Base-by-base conservation (phyloP, 192 early-diverging fungal species). In the Neocallimastix lanati region DNA sequence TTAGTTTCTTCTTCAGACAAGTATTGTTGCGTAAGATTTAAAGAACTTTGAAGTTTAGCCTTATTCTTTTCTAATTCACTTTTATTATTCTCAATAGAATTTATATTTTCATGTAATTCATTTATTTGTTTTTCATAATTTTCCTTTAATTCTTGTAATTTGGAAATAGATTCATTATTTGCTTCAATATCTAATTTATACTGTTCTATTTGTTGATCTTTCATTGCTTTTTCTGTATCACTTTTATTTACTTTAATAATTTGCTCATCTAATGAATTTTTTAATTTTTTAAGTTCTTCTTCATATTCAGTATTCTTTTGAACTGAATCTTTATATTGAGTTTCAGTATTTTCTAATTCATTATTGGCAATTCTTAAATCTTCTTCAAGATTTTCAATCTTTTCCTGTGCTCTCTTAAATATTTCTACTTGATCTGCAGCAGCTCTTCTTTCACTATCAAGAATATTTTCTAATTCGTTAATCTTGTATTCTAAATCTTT, bases 391-490 rank as follows among this genome's bases (percentile, higher is more conserved):
- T 25, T 67, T 67, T 87, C 83, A 77, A 87, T 85, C 3, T 93
- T 88, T 78, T 93, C 88, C 78, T 95, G 94, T 4, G 94, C 92
- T 76, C 94, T 88, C 67, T 91, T 85, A 76, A 96, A 84, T 37
- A 96, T 94, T 83, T 93, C 94, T 36, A 92, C 93, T 82, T 95
- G 93, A 81, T 95, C 93, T 37, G 91, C 86, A 13, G 93, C 92
- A 1, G 94, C 88, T 77, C 90, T 90, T 77, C 91, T 87, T 83
- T 96, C 94, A 12, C 92, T 87, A 35, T 91, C 86, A 6, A 96
- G 84, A 76, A 93, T 78, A 28, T 88, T 86, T 83, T 95, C 93
- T 25, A 94, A 82, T 76, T 85, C 84, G 16, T 84, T 85, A 82
- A 92, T 94, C 79, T 94, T 93, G 25, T 82, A 81, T 80, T 93